These are phyloP conservation scores for Aeschynomene evenia DNA, from an alignment of 306 rosid species.

Conservation along the genomic window DNA sequence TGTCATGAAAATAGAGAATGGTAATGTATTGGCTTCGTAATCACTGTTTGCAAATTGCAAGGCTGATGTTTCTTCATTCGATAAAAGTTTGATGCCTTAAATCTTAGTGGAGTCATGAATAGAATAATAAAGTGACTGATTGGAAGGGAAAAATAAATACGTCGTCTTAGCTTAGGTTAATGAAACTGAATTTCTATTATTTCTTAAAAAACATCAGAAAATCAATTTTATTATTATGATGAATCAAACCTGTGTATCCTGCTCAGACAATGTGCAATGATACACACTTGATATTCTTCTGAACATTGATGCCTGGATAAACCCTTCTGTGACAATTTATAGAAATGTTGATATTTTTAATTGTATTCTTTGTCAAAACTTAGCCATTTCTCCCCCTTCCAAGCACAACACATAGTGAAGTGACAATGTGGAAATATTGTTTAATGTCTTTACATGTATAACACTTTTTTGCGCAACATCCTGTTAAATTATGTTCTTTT, in stretches of 20 bases:
- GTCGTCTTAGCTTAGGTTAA: not conserved
- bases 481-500: constrained; percentile 15
- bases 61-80: not conserved
- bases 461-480: not conserved
- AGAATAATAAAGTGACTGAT: not conserved
- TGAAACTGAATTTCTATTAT: constrained; percentile 5
- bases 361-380: not conserved
- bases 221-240: not conserved
- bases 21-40: constrained; percentile 40
- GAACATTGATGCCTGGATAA: not conserved
- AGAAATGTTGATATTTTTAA: constrained; percentile 4
- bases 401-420: not conserved
- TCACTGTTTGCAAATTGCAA: constrained; percentile 17
- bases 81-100: not conserved
- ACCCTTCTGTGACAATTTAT: not conserved
- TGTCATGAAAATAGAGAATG: constrained; percentile 91
- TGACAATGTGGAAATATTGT: not conserved
- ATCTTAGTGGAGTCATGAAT: not conserved
- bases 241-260: not conserved
- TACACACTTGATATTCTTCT: not conserved
- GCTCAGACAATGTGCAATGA: not conserved
- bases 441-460: not conserved
- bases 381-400: not conserved
- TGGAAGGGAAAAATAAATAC: not conserved
- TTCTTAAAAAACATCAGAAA: not conserved